Evolutionary conservation across 108 stramenopile species (phyloP), one percentile per base, ranked within the genome.

Genomic region (Poteriospumella lacustris): DNA sequence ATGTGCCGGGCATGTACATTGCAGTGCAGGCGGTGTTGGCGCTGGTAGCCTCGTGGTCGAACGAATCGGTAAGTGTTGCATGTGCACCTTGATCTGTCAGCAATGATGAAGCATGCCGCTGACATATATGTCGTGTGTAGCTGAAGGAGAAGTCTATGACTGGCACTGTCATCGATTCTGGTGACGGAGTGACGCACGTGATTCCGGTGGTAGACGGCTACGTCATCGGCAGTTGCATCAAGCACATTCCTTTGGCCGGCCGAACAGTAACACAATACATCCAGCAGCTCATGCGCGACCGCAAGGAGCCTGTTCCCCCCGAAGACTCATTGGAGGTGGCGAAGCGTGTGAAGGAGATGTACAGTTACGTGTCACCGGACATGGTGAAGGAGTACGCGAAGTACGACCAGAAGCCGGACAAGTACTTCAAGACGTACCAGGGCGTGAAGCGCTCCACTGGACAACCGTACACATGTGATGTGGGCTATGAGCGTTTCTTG

Each of bases 1-100:
- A 97, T 84, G 96, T 99, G 41, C 98, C 98, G 39, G 98, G 96
- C 77, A 97, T 97, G 97, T 99, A 99, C 81, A 95, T 99, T 43
- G 97, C 96, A 88, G 97, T 97, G 81, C 98, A 99, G 89, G 96
- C 96, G 59, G 96, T 97, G 76, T 86, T 89, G 26, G 87, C 88
- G 36, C 84, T 89, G 59, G 84, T 84, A 81, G 87, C 88, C 52
- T 88, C 88, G n/a, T 24, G 88, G 88, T 39, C 87, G 88, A 31
- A 87, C 87, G n/a, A n/a, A n/a, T n/a, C n/a, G n/a, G n/a, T n/a
- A n/a, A n/a, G n/a, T n/a, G n/a, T n/a, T n/a, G n/a, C n/a, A n/a
- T n/a, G n/a, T n/a, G n/a, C n/a, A n/a, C n/a, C n/a, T n/a, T n/a
- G n/a, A n/a, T n/a, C n/a, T n/a, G n/a, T n/a, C n/a, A n/a, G n/a